Percentiles rank a stretch among this genome's conserved stretches.
phyloP scores from a whole-genome alignment of 2,329 filamentous ascomycete genomes.

The Colletotrichum chrysophilum region DNA sequence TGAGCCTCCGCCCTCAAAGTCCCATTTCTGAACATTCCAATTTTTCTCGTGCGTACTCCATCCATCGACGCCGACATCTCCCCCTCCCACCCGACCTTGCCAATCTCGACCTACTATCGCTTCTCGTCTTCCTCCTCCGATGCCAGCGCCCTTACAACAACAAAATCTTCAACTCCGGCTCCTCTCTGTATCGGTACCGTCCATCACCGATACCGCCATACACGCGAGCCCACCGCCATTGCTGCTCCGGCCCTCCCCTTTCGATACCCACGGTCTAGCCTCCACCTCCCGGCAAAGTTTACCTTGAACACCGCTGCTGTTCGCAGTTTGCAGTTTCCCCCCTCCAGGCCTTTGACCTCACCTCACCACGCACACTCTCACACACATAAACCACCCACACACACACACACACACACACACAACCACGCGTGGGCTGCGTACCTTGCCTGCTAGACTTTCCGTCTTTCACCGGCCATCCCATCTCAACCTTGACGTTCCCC shows the following conservation, averaged over 20 bases:
- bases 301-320: neutral
- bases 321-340: neutral
- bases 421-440: neutral
- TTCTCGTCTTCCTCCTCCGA: neutral
- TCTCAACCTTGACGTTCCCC: neutral
- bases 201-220: neutral
- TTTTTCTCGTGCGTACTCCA: constrained; percentile 14
- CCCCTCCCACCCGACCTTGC: neutral
- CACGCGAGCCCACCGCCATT: neutral
- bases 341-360: neutral
- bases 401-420: neutral
- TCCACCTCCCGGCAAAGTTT: neutral
- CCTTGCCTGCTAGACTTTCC: neutral
- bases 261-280: neutral
- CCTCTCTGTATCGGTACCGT: neutral
- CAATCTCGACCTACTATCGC: neutral
- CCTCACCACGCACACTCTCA: neutral
- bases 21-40: constrained; percentile 12
- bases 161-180: neutral
- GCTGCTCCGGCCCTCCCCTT: neutral
- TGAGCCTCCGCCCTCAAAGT: neutral
- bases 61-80: neutral
- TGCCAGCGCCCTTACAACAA: neutral
- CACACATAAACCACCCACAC: neutral
- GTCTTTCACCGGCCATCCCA: constrained; percentile 4